Conservation (phyloP, 2,329 filamentous ascomycete genomes). For the Pyricularia pennisetigena region DNA sequence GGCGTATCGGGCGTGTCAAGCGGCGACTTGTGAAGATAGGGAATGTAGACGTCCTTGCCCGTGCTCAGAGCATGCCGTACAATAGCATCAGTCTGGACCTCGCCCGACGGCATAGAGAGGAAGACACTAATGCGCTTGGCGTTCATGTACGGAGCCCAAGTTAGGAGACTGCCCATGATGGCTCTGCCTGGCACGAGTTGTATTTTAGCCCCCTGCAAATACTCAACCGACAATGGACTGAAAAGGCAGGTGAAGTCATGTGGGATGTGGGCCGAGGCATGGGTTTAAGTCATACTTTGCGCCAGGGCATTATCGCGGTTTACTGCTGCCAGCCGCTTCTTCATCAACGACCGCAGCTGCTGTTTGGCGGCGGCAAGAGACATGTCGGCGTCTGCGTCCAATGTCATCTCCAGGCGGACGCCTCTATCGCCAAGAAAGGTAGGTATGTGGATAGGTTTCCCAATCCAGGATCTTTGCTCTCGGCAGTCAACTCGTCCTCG, state of each 20-base stretch:
- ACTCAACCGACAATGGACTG: background rate
- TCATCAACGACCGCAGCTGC: conserved; percentile 63
- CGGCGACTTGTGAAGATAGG: conserved; percentile 65
- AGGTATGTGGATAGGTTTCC: background rate
- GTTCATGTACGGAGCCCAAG: conserved; percentile 62
- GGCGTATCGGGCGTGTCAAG: conserved; percentile 42
- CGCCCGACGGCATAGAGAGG: conserved; percentile 81
- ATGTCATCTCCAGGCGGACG: background rate
- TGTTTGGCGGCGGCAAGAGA: conserved; percentile 61
- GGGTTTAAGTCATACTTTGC: conserved; percentile 56
- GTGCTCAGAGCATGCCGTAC: conserved; percentile 67
- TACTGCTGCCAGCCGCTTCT: conserved; percentile 51
- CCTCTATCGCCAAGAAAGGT: background rate
- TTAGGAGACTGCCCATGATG: conserved; percentile 55
- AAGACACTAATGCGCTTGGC: conserved; percentile 77
- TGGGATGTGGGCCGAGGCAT: background rate
- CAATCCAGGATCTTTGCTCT: background rate
- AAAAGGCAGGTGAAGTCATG: background rate
- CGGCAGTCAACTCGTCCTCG: background rate
- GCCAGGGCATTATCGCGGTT: conserved; percentile 48
- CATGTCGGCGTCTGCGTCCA: conserved; percentile 26
- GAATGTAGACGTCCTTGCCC: conserved; percentile 84
- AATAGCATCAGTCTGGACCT: conserved; percentile 76
- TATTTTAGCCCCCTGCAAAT: conserved; percentile 4
- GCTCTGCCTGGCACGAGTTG: conserved; percentile 42